A percentile compares a stretch with the other conserved stretches of the same genome.
Evolutionary conservation across 352 stramenopile species (phyloP).

Genomic region (Globisporangium emineosum): DNA sequence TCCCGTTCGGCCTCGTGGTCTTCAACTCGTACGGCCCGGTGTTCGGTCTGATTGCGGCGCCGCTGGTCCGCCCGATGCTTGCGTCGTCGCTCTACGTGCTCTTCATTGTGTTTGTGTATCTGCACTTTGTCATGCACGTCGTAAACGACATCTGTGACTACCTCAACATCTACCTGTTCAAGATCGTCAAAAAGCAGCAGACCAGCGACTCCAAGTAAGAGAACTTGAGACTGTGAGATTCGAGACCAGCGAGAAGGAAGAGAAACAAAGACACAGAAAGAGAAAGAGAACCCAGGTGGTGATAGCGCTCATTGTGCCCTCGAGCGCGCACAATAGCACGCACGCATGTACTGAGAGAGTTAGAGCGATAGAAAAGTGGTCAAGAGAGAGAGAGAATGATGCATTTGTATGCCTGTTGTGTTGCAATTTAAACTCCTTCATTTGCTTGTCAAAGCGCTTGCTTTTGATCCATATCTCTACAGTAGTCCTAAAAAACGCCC

Average conservation of each 20-base stretch:
- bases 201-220: slow-evolving; percentile 14
- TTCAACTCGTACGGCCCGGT: slow-evolving; percentile 66
- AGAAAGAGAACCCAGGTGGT: not conserved
- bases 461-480: not conserved
- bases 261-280: not conserved
- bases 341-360: not conserved
- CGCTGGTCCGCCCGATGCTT: slow-evolving; percentile 61
- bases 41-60: slow-evolving; percentile 42
- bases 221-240: not conserved
- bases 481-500: not conserved
- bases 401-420: slow-evolving; percentile 5
- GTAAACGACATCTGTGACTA: slow-evolving; percentile 86
- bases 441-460: not conserved
- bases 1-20: slow-evolving; percentile 72
- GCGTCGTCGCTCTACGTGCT: slow-evolving; percentile 66
- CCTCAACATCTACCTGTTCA: slow-evolving; percentile 85
- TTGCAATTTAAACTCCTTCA: slow-evolving; percentile 8
- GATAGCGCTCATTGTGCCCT: not conserved
- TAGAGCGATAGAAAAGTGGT: slow-evolving; percentile 8
- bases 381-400: not conserved
- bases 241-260: not conserved
- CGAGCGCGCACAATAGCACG: not conserved
- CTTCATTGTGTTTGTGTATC: slow-evolving; percentile 73
- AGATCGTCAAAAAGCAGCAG: slow-evolving; percentile 47
- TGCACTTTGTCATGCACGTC: slow-evolving; percentile 79